phyloP scores from a whole-genome alignment of 129 eudicot species.

The Lactuca saligna region DNA sequence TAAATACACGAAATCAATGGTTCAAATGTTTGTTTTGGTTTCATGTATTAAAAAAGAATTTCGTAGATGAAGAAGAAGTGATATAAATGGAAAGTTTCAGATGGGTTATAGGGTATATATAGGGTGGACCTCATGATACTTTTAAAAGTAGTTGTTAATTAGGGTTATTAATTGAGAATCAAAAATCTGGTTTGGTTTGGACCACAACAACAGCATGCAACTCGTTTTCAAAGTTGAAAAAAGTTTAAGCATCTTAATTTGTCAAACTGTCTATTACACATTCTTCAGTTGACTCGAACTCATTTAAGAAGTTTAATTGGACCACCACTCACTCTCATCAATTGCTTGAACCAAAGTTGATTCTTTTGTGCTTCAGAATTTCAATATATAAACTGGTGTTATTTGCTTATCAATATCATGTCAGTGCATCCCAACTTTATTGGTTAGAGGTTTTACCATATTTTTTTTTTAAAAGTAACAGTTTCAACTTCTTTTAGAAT shows the following conservation, averaged over 20 bases:
- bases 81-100: constrained; percentile 19
- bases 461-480: neutral
- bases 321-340: constrained; percentile 29
- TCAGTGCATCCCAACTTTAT: constrained; percentile 10
- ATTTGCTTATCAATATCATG: constrained; percentile 12
- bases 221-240: constrained; percentile 23
- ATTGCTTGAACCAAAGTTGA: constrained; percentile 35
- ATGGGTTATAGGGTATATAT: constrained; percentile 23
- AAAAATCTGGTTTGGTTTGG: constrained; percentile 35
- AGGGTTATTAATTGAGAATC: constrained; percentile 38
- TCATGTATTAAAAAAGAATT: neutral
- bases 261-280: constrained; percentile 40
- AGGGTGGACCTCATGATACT: constrained; percentile 42
- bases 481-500: neutral
- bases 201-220: constrained; percentile 33
- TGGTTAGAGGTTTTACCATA: neutral
- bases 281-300: constrained; percentile 34
- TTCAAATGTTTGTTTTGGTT: constrained; percentile 4
- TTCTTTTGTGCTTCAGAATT: constrained; percentile 28
- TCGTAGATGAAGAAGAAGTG: constrained; percentile 2
- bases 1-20: neutral
- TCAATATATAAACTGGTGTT: constrained; percentile 14
- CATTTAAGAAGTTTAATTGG: constrained; percentile 33
- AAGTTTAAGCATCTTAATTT: constrained; percentile 27
- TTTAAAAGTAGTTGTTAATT: constrained; percentile 24